Evolutionary conservation across 2,329 filamentous ascomycete genomes (phyloP).

Genomic region (Trichophyton benhamiae): DNA sequence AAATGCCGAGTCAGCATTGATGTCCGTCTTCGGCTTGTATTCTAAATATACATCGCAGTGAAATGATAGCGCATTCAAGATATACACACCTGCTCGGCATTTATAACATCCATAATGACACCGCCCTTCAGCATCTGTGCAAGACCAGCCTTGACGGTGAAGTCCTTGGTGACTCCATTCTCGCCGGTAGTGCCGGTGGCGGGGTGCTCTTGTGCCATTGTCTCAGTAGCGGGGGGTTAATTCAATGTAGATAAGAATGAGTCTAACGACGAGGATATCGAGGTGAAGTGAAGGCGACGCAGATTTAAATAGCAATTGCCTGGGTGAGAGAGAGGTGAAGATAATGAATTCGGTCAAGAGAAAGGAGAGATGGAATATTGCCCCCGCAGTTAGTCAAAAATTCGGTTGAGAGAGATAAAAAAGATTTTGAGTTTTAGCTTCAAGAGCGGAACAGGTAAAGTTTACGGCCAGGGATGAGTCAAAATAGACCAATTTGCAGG

Average conservation of each 20-base stretch:
- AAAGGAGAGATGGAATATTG: not conserved
- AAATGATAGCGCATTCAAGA: not conserved
- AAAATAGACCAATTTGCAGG: not conserved
- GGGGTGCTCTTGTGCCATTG: conserved; percentile 24
- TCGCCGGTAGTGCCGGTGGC: conserved; percentile 31
- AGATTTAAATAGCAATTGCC: not conserved
- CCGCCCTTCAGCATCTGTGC: conserved; percentile 98
- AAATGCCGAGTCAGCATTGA: conserved; percentile 1
- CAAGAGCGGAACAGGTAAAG: not conserved
- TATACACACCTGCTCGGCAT: conserved; percentile 58
- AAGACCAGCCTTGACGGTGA: conserved; percentile 86
- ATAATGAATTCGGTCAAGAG: not conserved
- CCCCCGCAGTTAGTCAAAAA: conserved; percentile 2
- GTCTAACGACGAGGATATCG: not conserved
- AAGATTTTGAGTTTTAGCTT: conserved; percentile 2
- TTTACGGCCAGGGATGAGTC: not conserved
- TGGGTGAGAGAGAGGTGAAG: not conserved
- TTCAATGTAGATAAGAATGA: not conserved
- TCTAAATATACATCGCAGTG: not conserved
- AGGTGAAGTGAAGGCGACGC: not conserved
- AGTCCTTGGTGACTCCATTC: conserved; percentile 43
- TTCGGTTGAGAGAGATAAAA: conserved; percentile 3
- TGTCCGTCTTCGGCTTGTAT: not conserved
- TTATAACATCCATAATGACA: conserved; percentile 98
- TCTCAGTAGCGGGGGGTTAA: not conserved